These are phyloP conservation scores for Solanum etuberosum DNA, from an alignment of 257 asterid species.

Conservation along the genomic window DNA sequence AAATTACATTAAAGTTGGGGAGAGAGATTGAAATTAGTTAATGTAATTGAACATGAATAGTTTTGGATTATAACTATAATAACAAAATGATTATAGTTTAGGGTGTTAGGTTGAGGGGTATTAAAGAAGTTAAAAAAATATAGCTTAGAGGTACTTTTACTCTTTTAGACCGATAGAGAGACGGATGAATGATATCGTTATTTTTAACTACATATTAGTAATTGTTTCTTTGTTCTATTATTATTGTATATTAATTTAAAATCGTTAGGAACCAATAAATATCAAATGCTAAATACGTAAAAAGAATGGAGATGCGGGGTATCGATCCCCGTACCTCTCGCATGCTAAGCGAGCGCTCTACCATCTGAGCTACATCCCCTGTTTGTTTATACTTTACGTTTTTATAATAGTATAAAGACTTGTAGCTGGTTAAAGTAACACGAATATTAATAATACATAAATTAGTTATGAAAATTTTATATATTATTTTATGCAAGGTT, in stretches of 20 bases:
- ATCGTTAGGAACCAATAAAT: no score
- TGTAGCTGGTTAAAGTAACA: no score
- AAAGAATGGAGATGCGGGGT: constrained; percentile 43
- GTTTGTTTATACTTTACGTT: no score
- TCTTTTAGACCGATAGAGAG: background rate
- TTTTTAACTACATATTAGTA: no score
- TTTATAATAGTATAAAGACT: no score
- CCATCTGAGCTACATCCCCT: constrained; percentile 63
- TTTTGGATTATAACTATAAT: background rate
- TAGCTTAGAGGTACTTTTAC: background rate
- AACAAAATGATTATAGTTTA: background rate
- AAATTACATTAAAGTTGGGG: background rate
- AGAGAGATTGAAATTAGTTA: background rate
- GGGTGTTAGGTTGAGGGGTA: background rate
- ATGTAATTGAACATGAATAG: background rate
- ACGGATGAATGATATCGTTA: no score
- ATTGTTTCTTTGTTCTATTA: no score
- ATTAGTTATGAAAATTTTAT: no score
- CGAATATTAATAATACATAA: no score
- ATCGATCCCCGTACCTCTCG: constrained; percentile 43
- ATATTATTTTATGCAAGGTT: no score
- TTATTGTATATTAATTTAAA: no score
- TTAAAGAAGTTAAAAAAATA: background rate
- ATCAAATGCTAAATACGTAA: no score
- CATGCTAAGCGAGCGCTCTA: constrained; percentile 50